These are phyloP conservation scores for Senna tora DNA, from an alignment of 306 rosid genomes.

Conservation along the genomic window DNA sequence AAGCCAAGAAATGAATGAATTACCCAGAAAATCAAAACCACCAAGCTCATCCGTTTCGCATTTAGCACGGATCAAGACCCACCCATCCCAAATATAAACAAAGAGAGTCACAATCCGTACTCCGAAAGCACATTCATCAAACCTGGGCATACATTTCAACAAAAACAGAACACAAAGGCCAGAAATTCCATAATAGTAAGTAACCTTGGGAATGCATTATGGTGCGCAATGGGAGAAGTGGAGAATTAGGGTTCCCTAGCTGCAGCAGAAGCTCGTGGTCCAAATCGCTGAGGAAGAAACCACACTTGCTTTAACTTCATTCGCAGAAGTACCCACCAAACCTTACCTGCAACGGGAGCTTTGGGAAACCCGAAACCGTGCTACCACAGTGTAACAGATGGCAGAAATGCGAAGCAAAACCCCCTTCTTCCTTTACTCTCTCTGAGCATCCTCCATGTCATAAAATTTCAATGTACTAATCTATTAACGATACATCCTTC, in stretches of 20 bases:
- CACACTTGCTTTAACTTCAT: conserved; percentile 28
- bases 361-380: conserved; percentile 47
- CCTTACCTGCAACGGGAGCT: conserved; percentile 25
- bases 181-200: conserved; percentile 27
- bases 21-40: conserved; percentile 24
- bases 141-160: conserved; percentile 27
- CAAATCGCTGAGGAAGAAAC: conserved; percentile 17
- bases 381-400: conserved; percentile 46
- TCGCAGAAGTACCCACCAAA: conserved; percentile 21
- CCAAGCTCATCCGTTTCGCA: conserved; percentile 16
- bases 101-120: conserved; percentile 36
- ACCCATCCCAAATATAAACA: conserved; percentile 33
- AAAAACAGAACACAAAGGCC: conserved; percentile 18
- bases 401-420: conserved; percentile 15
- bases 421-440: background rate
- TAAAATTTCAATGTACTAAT: too few relatives aligned
- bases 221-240: background rate
- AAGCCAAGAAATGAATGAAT: conserved; percentile 31
- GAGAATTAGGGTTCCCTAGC: conserved; percentile 47
- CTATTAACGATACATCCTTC: too few relatives aligned
- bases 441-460: too few relatives aligned
- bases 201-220: conserved; percentile 34
- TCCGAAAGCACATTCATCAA: conserved; percentile 33
- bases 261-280: background rate
- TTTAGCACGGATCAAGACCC: conserved; percentile 40